Conservation (phyloP, 208 protist genomes). For the Eutreptiella sp. region DNA sequence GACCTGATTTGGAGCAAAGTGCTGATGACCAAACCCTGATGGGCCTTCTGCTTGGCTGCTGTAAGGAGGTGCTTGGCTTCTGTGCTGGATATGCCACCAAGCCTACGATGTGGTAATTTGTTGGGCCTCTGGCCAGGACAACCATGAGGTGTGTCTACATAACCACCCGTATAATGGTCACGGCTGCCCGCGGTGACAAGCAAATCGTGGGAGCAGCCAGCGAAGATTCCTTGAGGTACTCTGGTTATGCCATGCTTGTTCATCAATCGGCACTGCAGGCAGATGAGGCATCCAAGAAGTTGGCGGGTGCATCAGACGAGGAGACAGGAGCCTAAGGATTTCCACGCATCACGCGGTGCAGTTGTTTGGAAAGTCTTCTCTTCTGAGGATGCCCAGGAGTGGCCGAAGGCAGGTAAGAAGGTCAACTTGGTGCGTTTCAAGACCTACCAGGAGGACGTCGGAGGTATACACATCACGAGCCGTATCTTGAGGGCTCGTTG, state of each 20-base stretch:
- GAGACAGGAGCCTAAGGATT: constrained; percentile 68
- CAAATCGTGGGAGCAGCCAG: constrained; percentile 45
- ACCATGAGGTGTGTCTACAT: constrained; percentile 53
- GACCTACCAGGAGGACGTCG: constrained; percentile 86
- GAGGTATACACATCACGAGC: constrained; percentile 71
- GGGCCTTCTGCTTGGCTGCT: constrained; percentile 45
- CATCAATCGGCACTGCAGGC: constrained; percentile 79
- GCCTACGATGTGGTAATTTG: constrained; percentile 56
- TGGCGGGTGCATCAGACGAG: constrained; percentile 47
- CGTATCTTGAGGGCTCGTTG: constrained; percentile 84
- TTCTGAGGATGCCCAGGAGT: constrained; percentile 57
- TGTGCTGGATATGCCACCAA: constrained; percentile 47
- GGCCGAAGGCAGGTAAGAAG: constrained; percentile 52
- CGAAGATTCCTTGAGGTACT: constrained; percentile 68
- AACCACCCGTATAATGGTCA: constrained; percentile 45
- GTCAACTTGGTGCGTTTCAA: constrained; percentile 84
- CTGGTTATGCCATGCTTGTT: constrained; percentile 60
- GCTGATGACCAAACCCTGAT: constrained; percentile 50
- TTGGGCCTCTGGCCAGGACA: too few relatives aligned
- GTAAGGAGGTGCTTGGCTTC: constrained; percentile 40
- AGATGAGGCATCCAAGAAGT: constrained; percentile 50
- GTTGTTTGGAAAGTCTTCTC: constrained; percentile 80
- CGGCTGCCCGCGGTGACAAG: constrained; percentile 42
- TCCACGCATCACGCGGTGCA: constrained; percentile 81
- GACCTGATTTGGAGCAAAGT: constrained; percentile 76